Evolutionary conservation across 306 rosid species (phyloP).

Genomic region (Acacia acuminata): DNA sequence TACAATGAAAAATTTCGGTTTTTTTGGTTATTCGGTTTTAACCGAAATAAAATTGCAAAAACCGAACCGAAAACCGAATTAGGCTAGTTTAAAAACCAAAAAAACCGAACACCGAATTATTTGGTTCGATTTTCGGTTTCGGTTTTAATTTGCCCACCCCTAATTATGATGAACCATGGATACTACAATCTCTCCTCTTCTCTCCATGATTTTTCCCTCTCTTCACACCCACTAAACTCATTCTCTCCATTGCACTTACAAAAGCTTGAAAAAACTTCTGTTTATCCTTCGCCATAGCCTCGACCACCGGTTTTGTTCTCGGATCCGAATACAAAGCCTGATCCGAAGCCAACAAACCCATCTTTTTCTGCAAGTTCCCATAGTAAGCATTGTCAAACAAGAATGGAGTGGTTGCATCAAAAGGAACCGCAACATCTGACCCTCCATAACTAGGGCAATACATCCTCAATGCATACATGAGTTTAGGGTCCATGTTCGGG

Average conservation of each 20-base stretch:
- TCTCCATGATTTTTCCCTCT: slow-evolving; percentile 78
- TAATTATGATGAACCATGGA: slow-evolving; percentile 39
- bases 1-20: no score
- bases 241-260: slow-evolving; percentile 74
- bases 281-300: slow-evolving; percentile 65
- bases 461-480: slow-evolving; percentile 60
- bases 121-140: no score
- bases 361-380: slow-evolving; percentile 58
- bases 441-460: slow-evolving; percentile 82
- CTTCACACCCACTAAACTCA: slow-evolving; percentile 70
- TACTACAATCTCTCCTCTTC: slow-evolving; percentile 62
- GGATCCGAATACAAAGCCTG: slow-evolving; percentile 73
- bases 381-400: slow-evolving; percentile 85
- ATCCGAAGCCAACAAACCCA: slow-evolving; percentile 80
- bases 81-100: no score
- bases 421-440: slow-evolving; percentile 68
- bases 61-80: no score
- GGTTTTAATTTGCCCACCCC: no score
- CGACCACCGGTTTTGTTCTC: slow-evolving; percentile 60
- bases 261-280: slow-evolving; percentile 73
- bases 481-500: slow-evolving; percentile 64
- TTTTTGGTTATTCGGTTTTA: no score
- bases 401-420: slow-evolving; percentile 85
- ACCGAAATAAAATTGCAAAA: no score
- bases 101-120: no score